Percentiles rank a stretch among this genome's conserved stretches.
Conservation (phyloP, 176 grass and related monocot genomes). For the Juncus effusus region DNA sequence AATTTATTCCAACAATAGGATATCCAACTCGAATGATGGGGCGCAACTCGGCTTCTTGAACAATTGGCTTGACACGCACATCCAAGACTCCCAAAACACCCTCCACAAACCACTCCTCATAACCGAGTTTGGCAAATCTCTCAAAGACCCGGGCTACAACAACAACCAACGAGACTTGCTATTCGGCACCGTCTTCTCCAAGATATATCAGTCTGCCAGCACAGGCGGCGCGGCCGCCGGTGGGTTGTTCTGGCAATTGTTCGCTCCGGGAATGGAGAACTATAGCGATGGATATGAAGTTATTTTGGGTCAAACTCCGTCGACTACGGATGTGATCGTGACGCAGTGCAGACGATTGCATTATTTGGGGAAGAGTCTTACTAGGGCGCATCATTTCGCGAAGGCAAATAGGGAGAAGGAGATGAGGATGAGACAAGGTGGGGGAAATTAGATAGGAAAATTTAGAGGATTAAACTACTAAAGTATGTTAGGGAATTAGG, state of each 20-base stretch:
- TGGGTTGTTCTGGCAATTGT: constrained; percentile 82
- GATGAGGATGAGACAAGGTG: constrained; percentile 9
- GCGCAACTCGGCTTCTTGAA: constrained; percentile 59
- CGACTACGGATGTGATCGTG: constrained; percentile 59
- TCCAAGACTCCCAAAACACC: constrained; percentile 44
- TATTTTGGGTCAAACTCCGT: constrained; percentile 45
- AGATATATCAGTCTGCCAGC: constrained; percentile 64
- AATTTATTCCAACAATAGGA: constrained; percentile 32
- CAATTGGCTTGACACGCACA: constrained; percentile 69
- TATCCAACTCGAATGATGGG: constrained; percentile 35
- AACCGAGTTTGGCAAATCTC: constrained; percentile 78
- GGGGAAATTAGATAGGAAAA: constrained; percentile 5
- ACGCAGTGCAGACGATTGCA: constrained; percentile 48
- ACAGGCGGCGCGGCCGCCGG: constrained; percentile 47
- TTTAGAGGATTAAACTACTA: constrained; percentile 10
- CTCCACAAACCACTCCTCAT: constrained; percentile 76
- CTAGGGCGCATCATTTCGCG: constrained; percentile 17
- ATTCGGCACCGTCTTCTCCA: constrained; percentile 58
- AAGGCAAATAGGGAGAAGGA: constrained; percentile 17
- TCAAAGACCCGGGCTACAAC: constrained; percentile 62
- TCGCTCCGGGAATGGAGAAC: constrained; percentile 76
- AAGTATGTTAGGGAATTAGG: neutral
- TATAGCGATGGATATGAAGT: constrained; percentile 86
- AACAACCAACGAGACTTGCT: constrained; percentile 48
- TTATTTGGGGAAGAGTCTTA: constrained; percentile 38